Evolutionary conservation across 345 rosid genomes (phyloP), one percentile per base, ranked within the genome.

Genomic region (Sisymbrium irio): DNA sequence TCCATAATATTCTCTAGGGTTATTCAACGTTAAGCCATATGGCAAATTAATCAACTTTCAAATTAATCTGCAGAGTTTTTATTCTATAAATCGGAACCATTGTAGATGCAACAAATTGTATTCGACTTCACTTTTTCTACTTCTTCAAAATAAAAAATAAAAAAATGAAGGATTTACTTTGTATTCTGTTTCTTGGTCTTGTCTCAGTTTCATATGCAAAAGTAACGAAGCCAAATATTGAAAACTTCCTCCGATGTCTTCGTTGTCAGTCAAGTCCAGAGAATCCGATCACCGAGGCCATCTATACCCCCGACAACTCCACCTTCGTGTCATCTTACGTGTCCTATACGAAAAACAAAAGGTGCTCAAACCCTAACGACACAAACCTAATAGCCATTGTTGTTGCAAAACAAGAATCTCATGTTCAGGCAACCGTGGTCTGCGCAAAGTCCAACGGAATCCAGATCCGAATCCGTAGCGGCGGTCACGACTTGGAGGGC

Each of bases 401-500:
- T 12, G 65, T 70, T 3, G 76, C 73, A 9, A 13, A 63, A 33
- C 62, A 70, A 25, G 54, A 55, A 35, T 69, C 75, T 22, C 77
- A 77, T 71, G 62, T 77, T 49, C 73, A 72, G 27, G 69, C 80
- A 1, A 62, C 81, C 9, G 74, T 78, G 54, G 39, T 73, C 20
- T 78, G 81, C 39, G 67, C 74, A 12, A 78, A 78, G 20, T 15
- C 14, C 12, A 27, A 46, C 18, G 74, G 54, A 4, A 9, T 72
- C 7, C 77, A 71, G 39, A 65, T 71, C 40, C 50, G 73, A 18
- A 65, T 61, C 47, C 77, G 80, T 28, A 77, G 80, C 20, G 76
- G 77, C 0, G 80, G 80, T 15, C 80, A 77, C 25, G 80, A 77
- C 62, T 47, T 37, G 19, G 80, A 70, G 7, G 80, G 80, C 22